Base-by-base conservation (phyloP, 305 asterid genomes). In the Solanum hybrid region DNA sequence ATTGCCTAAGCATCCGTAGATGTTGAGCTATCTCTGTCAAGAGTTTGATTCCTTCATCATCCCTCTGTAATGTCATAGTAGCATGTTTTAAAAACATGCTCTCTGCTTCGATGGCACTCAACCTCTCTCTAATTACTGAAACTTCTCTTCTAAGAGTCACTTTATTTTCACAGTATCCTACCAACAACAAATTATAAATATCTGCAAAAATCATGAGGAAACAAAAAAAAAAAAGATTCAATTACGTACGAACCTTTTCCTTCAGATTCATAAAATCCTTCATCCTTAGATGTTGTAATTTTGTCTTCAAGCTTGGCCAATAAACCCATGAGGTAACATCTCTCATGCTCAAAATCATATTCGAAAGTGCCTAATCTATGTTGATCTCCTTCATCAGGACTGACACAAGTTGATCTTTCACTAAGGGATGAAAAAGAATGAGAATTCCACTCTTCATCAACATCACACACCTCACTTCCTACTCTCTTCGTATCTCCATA, bases 11-110 rank as follows among this genome's bases (percentile, higher is more conserved):
- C 72, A 90, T 90, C 60, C 95, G 91, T 1, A 97, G 94, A 91
- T 95, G 94, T 88, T 96, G 94, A 92, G 98, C 98, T 91, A 96
- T 97, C 92, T 97, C 98, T 12, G 88, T 91, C 93, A 97, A 93
- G 42, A 97, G 95, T 79, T 93, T 92, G 27, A 94, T 93, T 79
- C 96, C 98, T 64, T 94, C 96, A 5, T 91, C 94, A 29, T 95
- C 96, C 90, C 91, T 92, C 87, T 96, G 98, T 81, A 96, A 42
- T 34, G 95, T 94, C 98, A 94, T 94, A 6, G 97, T 95, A 4
- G 96, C 94, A 35, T 96, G 96, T 92, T 96, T 97, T 87, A 96
- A 93, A 92, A 96, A 96, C 37, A 93, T 96, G 89, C 96, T 96
- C 40, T 97, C 99, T 13, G 96, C 98, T 92, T 97, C 99, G 10